These are phyloP conservation scores for Cladosporium phlei DNA, from an alignment of 2,329 filamentous ascomycete species.

Conservation along the genomic window DNA sequence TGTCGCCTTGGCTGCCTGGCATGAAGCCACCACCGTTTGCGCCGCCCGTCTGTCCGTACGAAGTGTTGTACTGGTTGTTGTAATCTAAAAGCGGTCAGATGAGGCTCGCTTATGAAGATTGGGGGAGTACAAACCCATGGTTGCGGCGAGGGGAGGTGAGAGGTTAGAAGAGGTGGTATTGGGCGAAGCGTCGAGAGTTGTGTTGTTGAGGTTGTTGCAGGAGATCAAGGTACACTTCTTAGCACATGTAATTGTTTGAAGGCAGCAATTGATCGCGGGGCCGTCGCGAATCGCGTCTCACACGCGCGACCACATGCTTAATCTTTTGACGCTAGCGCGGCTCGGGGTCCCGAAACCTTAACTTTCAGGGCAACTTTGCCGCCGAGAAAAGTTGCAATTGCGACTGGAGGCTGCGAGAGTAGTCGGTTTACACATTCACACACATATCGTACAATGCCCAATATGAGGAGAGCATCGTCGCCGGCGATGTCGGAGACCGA, in stretches of 20 bases:
- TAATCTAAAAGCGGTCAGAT: slow-evolving; percentile 26
- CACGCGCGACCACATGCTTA: too few relatives aligned
- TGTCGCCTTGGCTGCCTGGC: slow-evolving; percentile 39
- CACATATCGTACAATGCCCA: slow-evolving; percentile 16
- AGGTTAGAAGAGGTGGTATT: too few relatives aligned
- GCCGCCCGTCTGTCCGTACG: slow-evolving; percentile 52
- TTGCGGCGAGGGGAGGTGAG: background rate
- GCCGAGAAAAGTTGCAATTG: background rate
- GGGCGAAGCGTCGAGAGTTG: too few relatives aligned
- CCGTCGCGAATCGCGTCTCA: too few relatives aligned
- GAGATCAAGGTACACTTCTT: too few relatives aligned
- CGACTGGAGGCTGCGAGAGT: background rate
- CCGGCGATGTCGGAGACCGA: slow-evolving; percentile 84
- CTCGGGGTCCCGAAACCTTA: background rate
- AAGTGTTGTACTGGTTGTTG: slow-evolving; percentile 47
- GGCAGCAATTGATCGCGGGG: too few relatives aligned
- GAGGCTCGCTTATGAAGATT: background rate
- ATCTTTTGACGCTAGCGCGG: too few relatives aligned
- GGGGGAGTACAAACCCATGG: background rate
- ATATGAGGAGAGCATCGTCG: slow-evolving; percentile 69
- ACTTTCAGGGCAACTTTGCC: background rate
- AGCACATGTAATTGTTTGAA: too few relatives aligned
- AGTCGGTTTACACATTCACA: background rate
- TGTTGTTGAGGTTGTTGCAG: too few relatives aligned
- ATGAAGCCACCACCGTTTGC: slow-evolving; percentile 58